Base-by-base conservation (phyloP, 371 early-diverging fungal genomes). In the Mucor velutinosus region DNA sequence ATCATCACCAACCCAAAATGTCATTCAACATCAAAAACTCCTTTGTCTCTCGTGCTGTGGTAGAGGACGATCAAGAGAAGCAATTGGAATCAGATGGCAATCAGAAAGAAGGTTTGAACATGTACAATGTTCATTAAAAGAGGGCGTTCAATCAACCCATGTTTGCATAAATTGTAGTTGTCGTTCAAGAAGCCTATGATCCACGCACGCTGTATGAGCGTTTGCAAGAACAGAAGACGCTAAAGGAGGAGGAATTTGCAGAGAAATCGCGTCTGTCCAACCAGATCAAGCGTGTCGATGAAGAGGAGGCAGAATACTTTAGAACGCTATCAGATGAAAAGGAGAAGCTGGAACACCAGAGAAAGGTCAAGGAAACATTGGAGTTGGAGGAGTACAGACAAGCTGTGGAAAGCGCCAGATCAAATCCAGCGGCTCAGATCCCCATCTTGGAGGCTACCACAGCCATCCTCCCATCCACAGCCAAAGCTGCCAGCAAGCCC, bases 131-230 rank as follows among this genome's bases (percentile, higher is more conserved):
- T 14, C 19, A 11, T 56, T 4, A 45, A n/a, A 45, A 19, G 17
- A n/a, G n/a, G n/a, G n/a, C n/a, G n/a, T n/a, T n/a, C 17, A 19
- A 45, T 17, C 15, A 45, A n/a, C n/a, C 30, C 30, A 30, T 30
- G 2, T 53, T 53, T 53, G 53, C 53, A 53, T 53, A 27, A 53
- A 53, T 53, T 11, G 1, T 25, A 66, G 59, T 53, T 4, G 69
- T 72, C 15, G 37, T 58, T 59, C 64, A 57, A 60, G 66, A 76
- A n/a, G 76, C 77, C 1, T 92, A 93, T 69, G 94, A 94, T 72
- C 92, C 93, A 29, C 87, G 94, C 10, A 90, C 94, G 17, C 83
- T 94, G 14, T 94, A 87, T 69, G 94, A 94, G 70, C 83, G 90
- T 25, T 75, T 94, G 17, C 92, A 92, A 71, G 93, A 93, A 63